Base-by-base conservation (phyloP, 2,329 filamentous ascomycete species). In the Epichloe uncinata region DNA sequence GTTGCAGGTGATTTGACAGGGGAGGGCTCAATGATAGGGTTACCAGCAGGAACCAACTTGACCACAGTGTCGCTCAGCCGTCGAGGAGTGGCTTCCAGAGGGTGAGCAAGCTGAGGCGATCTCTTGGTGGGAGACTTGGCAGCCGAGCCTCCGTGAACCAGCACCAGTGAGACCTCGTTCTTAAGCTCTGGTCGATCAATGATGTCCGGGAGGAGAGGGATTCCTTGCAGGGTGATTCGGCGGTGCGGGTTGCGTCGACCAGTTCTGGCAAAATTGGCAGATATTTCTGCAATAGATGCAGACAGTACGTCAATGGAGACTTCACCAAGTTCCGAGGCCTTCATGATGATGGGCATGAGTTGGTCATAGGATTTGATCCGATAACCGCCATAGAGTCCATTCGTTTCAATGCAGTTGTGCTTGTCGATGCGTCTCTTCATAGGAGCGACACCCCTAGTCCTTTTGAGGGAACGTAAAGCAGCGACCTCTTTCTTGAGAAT, bases 41-140 rank as follows among this genome's bases (percentile, higher is more conserved):
- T 57, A 4, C 55, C 36, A 7, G 52, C 53, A 13, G 64, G 64
- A n/a, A 57, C 22, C 41, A 67, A 55, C 50, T 57, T 59, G 50
- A 66, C 53, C 22, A 65, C 57, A 3, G 55, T 58, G 35, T 60
- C 57, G n/a, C 56, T 58, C 45, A 67, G 49, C 22, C 60, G 62
- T 34, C 52, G 55, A 18, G 58, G 48, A 8, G 53, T 54, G 42
- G 47, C 54, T 55, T 59, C 60, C 46, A 63, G 52, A 6, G 61
- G 61, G 41, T 52, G 61, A 2, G 55, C 54, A 12, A 61, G 58
- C n/a, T 56, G 55, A 22, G 58, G 53, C 30, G 57, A 51, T 37
- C 57, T 57, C 57, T 66, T 67, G 18, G 56, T 59, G 1, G 65
- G 65, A 5, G 64, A 67, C 42, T 63, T 58, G 1, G 58, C 7